Percentiles rank a stretch among this genome's conserved stretches.
Evolutionary conservation across 768 basidiomycete species (phyloP).

Genomic region (Lenzites betulinus): DNA sequence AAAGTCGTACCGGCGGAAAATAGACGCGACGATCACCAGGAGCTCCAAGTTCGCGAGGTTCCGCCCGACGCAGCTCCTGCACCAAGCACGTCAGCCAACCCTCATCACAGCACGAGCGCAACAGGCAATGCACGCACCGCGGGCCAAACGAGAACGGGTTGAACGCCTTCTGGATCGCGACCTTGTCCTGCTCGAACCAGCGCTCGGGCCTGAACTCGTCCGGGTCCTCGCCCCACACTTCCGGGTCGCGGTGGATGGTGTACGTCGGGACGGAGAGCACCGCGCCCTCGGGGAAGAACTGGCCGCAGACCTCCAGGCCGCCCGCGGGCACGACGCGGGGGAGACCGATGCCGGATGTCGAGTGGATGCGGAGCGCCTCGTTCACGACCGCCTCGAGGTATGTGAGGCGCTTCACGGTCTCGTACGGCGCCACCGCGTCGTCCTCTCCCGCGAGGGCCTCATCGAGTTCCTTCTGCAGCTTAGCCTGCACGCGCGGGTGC

Average conservation of each 20-base stretch:
- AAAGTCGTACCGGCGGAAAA: slow-evolving; percentile 75
- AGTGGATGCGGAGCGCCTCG: slow-evolving; percentile 83
- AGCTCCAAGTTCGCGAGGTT: slow-evolving; percentile 83
- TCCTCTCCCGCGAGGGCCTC: slow-evolving; percentile 59
- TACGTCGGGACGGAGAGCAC: slow-evolving; percentile 81
- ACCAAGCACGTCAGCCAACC: background rate
- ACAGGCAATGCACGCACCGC: slow-evolving; percentile 43
- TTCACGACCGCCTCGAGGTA: slow-evolving; percentile 89
- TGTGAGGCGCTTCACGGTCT: slow-evolving; percentile 70
- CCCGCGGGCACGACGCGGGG: slow-evolving; percentile 77
- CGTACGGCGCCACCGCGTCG: slow-evolving; percentile 60
- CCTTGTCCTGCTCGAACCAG: slow-evolving; percentile 75
- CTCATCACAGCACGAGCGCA: background rate
- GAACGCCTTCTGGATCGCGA: slow-evolving; percentile 67
- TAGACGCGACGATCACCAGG: slow-evolving; percentile 77
- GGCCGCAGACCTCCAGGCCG: slow-evolving; percentile 61
- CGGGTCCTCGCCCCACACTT: slow-evolving; percentile 78
- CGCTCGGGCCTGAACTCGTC: slow-evolving; percentile 79
- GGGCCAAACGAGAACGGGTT: slow-evolving; percentile 89
- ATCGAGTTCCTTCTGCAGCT: slow-evolving; percentile 77
- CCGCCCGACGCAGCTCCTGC: slow-evolving; percentile 79
- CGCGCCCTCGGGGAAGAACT: slow-evolving; percentile 71
- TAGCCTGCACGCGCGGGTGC: slow-evolving; percentile 63
- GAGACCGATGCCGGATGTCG: slow-evolving; percentile 81
- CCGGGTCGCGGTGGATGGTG: slow-evolving; percentile 73